Conservation (phyloP, 2,329 filamentous ascomycete species). For the Verticillium dahliae region DNA sequence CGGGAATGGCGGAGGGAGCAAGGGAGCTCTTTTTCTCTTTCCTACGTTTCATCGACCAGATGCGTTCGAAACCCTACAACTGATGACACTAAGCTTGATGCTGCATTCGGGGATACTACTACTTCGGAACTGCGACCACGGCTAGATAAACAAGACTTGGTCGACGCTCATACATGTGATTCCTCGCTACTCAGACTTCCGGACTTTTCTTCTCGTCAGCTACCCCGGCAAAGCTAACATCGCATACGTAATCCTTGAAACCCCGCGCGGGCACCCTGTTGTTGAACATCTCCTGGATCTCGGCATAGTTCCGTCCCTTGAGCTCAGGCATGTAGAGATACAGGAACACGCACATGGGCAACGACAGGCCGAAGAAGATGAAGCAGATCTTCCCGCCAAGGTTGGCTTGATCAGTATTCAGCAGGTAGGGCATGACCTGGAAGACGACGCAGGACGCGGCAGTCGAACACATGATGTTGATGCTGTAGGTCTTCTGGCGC, state of each 20-base stretch:
- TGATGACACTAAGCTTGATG: no score
- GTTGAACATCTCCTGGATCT: constrained; percentile 10
- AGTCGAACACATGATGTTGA: constrained; percentile 23
- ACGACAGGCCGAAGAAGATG: constrained; percentile 21
- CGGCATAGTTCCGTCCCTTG: constrained; percentile 12
- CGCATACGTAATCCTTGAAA: constrained; percentile 8
- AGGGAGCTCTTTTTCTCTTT: no score
- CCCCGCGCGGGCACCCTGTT: constrained; percentile 6
- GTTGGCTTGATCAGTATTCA: constrained; percentile 22
- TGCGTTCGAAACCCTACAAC: no score
- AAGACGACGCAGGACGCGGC: constrained; percentile 20
- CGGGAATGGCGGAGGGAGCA: no score
- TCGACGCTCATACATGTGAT: no score
- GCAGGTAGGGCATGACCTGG: constrained; percentile 22
- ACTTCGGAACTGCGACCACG: no score
- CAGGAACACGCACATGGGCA: constrained; percentile 16
- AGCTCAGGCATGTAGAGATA: constrained; percentile 11
- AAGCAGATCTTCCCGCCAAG: constrained; percentile 24
- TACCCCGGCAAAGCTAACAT: constrained; percentile 2
- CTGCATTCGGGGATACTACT: no score
- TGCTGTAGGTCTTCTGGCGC: constrained; percentile 23
- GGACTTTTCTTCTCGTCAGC: constrained; percentile 6
- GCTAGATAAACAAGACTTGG: no score
- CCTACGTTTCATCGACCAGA: no score
- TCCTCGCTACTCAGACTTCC: constrained; percentile 1